Percentiles rank a stretch among this genome's conserved stretches.
phyloP scores from a whole-genome alignment of 164 flowering plant species.

The Chimonanthus praecox region DNA sequence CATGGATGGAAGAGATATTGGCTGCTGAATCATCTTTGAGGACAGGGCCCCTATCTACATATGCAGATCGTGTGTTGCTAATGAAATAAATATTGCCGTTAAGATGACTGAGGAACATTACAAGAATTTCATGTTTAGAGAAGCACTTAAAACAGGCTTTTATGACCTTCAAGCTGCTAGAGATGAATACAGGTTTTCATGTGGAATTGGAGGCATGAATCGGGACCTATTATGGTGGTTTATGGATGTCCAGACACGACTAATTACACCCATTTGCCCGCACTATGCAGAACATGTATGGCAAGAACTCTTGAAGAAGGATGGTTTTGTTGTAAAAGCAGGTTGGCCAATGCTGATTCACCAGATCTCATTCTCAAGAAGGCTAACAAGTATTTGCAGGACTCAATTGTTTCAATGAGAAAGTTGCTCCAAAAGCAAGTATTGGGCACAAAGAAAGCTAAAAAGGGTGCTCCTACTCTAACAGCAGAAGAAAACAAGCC shows the following conservation, averaged over 20 bases:
- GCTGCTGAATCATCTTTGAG: conserved; percentile 55
- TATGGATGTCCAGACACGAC: conserved; percentile 88
- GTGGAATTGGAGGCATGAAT: conserved; percentile 75
- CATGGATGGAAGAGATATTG: conserved; percentile 87
- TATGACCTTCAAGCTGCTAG: conserved; percentile 89
- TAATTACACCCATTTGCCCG: conserved; percentile 83
- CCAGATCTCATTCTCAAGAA: conserved; percentile 67
- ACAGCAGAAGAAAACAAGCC: conserved; percentile 30
- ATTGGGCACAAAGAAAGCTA: conserved; percentile 58
- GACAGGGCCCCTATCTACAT: conserved; percentile 46
- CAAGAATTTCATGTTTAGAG: conserved; percentile 68
- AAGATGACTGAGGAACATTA: conserved; percentile 54
- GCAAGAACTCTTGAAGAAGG: conserved; percentile 68
- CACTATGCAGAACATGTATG: conserved; percentile 84
- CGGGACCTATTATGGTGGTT: conserved; percentile 57
- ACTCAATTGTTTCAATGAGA: conserved; percentile 62
- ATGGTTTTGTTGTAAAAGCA: conserved; percentile 63
- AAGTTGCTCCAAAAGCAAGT: conserved; percentile 75
- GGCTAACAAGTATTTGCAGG: conserved; percentile 82
- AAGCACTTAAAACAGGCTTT: conserved; percentile 81
- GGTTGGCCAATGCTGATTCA: conserved; percentile 68
- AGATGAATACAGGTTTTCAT: conserved; percentile 82
- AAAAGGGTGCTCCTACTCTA: conserved; percentile 39
- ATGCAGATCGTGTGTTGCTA: conserved; percentile 76
- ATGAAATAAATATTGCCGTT: conserved; percentile 80